Evolutionary conservation across 176 grass and related monocot species (phyloP), one percentile per base, ranked within the genome.

Genomic region (Triticum turgidum): DNA sequence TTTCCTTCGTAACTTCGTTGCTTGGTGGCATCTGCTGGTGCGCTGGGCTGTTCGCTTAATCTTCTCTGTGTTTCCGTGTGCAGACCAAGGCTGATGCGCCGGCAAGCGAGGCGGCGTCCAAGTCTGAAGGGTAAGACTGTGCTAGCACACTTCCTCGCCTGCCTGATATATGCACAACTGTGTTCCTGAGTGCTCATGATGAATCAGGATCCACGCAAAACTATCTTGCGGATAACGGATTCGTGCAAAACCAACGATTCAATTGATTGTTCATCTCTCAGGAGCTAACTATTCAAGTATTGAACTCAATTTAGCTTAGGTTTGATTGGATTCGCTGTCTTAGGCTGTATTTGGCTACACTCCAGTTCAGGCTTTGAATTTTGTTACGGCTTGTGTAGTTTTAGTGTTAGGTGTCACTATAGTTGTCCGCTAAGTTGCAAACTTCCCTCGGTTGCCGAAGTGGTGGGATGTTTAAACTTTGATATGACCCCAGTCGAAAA

Each of bases 41-140:
- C 11, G 7, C 35, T 80, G 76, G 62, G 29, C 34, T 27, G 4
- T 11, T 39, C 5, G 78, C 1, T 65, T 74, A 10, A 25, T 33
- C 14, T 58, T 70, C 0, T 14, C 0, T 38, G 61, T 27, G 69
- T 22, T 65, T 4, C 13, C 6, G 14, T 52, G 78, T 62, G 82
- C 89, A 91, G 89, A 42, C 38, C 18, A 88, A 91, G 89, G 89
- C 62, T 9, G 77, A 91, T 77, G 77, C 69, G 9, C 85, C 85
- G 7, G 78, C 81, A 7, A 77, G 51, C 30, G 38, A 65, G 6
- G 72, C 61, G 10, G 35, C 61, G 0, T 61, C 68, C 45, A 84
- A 91, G 49, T 85, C 89, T 3, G 81, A 76, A 4, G 77, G 89
- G 89, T 91, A 88, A 81, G 81, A 85, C 22, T 22, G 20, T 30